Conservation (phyloP, 75 land plant species). For the Gnetum montanum region DNA sequence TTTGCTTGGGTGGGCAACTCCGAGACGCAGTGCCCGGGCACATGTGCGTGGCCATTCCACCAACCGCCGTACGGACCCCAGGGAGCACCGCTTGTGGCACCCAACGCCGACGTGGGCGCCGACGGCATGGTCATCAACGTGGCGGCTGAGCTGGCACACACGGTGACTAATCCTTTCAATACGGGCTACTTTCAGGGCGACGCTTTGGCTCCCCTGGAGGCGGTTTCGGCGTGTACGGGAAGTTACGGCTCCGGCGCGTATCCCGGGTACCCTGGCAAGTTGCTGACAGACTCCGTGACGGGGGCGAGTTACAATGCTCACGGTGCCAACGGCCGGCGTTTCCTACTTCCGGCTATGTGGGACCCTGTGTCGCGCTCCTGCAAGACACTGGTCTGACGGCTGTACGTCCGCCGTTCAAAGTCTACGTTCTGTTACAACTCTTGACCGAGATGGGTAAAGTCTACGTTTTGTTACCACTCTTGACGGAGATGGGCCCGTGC, state of each 20-base stretch:
- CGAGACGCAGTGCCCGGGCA: constrained; percentile 23
- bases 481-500: too few relatives aligned
- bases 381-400: constrained; percentile 4
- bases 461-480: too few relatives aligned
- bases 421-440: too few relatives aligned
- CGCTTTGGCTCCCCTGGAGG: constrained; percentile 16
- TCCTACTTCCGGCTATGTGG: constrained; percentile 34
- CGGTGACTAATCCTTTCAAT: too few relatives aligned
- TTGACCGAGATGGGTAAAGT: too few relatives aligned
- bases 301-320: constrained; percentile 36
- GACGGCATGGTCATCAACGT: constrained; percentile 28
- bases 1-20: constrained; percentile 29
- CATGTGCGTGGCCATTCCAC: too few relatives aligned
- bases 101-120: too few relatives aligned
- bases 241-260: constrained; percentile 34
- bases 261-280: constrained; percentile 35
- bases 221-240: constrained; percentile 28
- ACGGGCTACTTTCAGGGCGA: constrained; percentile 36
- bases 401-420: too few relatives aligned
- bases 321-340: constrained; percentile 24
- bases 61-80: constrained; percentile 17
- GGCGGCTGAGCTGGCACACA: constrained; percentile 23
- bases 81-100: too few relatives aligned
- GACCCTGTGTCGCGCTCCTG: constrained; percentile 18
- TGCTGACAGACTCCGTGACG: constrained; percentile 13